Conservation (phyloP, 345 rosid genomes). For the Ricinus communis region DNA sequence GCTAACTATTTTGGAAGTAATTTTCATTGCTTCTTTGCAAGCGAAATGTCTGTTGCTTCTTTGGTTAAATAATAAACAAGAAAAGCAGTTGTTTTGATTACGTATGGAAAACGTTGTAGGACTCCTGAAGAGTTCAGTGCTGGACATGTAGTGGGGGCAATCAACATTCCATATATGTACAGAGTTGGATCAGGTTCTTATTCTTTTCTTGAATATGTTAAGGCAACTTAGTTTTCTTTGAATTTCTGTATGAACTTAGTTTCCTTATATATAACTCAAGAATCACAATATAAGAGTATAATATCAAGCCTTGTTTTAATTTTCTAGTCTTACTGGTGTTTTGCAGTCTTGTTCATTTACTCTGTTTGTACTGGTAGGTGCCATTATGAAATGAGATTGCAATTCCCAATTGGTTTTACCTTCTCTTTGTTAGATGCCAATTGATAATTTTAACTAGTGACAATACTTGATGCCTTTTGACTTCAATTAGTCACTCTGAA, state of each 20-base stretch:
- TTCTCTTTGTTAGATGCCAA: too few species aligned
- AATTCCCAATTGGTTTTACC: not conserved
- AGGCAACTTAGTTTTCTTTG: too few species aligned
- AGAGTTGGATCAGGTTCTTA: conserved; percentile 67
- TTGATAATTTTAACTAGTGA: too few species aligned
- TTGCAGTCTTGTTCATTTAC: not conserved
- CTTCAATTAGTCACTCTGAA: not conserved
- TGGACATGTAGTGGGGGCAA: conserved; percentile 75
- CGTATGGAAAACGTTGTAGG: conserved; percentile 27
- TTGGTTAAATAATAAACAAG: not conserved
- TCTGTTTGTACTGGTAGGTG: too few species aligned
- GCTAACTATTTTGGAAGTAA: too few species aligned
- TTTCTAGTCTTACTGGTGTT: too few species aligned
- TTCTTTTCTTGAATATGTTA: not conserved
- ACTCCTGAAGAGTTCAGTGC: conserved; percentile 80
- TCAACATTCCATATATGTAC: conserved; percentile 82
- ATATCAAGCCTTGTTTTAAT: too few species aligned
- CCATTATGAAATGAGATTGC: not conserved
- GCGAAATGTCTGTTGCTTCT: too few species aligned
- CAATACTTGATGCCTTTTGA: not conserved
- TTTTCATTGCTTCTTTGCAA: too few species aligned
- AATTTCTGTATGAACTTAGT: too few species aligned
- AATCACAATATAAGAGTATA: too few species aligned
- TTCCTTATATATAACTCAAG: too few species aligned
- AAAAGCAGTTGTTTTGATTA: not conserved